Evolutionary conservation across 106 monocot genomes (phyloP).

Genomic region (Acorus gramineus): DNA sequence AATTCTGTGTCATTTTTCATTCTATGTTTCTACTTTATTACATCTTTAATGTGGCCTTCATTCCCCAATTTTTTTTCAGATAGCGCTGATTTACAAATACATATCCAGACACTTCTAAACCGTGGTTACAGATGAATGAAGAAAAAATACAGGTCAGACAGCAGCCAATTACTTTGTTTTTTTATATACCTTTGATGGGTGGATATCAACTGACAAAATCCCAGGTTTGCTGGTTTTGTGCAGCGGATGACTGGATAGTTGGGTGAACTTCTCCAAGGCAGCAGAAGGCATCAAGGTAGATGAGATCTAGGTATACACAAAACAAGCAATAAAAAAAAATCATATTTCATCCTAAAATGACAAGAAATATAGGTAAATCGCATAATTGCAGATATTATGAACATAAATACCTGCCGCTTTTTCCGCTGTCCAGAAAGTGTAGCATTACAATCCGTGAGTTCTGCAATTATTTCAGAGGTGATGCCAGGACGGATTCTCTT

Average conservation of each 20-base stretch:
- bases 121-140: no score
- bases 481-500: slow-evolving; percentile 93
- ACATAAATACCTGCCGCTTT: slow-evolving; percentile 62
- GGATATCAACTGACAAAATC: slow-evolving; percentile 78
- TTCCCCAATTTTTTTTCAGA: no score
- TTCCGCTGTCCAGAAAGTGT: slow-evolving; percentile 83
- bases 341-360: background rate
- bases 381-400: background rate
- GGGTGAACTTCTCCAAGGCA: slow-evolving; percentile 79
- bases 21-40: no score
- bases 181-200: slow-evolving; percentile 95
- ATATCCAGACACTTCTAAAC: no score
- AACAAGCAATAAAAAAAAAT: background rate
- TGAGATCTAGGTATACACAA: slow-evolving; percentile 37
- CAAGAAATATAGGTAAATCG: background rate
- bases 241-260: slow-evolving; percentile 96
- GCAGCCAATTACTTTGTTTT: background rate
- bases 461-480: slow-evolving; percentile 54
- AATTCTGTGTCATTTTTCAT: no score
- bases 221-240: slow-evolving; percentile 96
- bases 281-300: slow-evolving; percentile 58
- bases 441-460: slow-evolving; percentile 82
- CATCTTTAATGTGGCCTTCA: no score
- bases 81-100: no score
- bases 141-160: background rate